These are phyloP conservation scores for Penicillium nucicola DNA, from an alignment of 495 filamentous ascomycete genomes.

Conservation along the genomic window DNA sequence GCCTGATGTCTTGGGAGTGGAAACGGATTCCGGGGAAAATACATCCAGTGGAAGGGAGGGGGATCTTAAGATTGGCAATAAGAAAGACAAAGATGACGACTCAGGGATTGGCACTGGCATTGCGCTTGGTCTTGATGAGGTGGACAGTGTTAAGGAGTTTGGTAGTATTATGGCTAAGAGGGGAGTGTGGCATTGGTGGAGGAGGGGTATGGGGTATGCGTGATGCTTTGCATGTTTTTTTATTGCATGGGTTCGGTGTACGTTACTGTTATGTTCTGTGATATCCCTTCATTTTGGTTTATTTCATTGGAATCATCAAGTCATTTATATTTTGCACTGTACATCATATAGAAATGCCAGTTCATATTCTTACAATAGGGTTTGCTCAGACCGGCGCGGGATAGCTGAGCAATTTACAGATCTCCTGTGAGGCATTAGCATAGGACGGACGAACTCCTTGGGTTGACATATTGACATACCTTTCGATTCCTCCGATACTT, in stretches of 20 bases:
- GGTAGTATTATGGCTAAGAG: slow-evolving; percentile 37
- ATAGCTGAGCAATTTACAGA: slow-evolving; percentile 48
- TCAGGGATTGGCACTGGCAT: not conserved
- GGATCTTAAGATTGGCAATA: not conserved
- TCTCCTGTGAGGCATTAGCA: slow-evolving; percentile 29
- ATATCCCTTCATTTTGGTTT: not conserved
- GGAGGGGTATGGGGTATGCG: slow-evolving; percentile 47
- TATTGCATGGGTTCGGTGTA: not conserved
- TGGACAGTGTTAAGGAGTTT: slow-evolving; percentile 48
- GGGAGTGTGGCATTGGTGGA: slow-evolving; percentile 48
- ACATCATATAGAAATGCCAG: not conserved
- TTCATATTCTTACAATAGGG: slow-evolving; percentile 9
- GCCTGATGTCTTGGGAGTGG: slow-evolving; percentile 16
- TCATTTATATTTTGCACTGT: not conserved
- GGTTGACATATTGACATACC: slow-evolving; percentile 34
- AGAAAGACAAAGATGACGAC: not conserved
- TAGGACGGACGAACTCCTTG: not conserved
- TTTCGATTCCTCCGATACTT: slow-evolving; percentile 62
- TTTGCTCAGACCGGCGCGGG: slow-evolving; percentile 39
- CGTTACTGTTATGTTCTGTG: not conserved
- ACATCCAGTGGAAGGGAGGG: not conserved
- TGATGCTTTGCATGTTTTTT: slow-evolving; percentile 8
- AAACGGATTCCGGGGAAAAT: slow-evolving; percentile 3
- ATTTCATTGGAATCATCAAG: not conserved
- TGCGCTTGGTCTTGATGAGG: slow-evolving; percentile 26